Evolutionary conservation across 2,329 filamentous ascomycete species (phyloP).

Genomic region (Fusarium buxicola): DNA sequence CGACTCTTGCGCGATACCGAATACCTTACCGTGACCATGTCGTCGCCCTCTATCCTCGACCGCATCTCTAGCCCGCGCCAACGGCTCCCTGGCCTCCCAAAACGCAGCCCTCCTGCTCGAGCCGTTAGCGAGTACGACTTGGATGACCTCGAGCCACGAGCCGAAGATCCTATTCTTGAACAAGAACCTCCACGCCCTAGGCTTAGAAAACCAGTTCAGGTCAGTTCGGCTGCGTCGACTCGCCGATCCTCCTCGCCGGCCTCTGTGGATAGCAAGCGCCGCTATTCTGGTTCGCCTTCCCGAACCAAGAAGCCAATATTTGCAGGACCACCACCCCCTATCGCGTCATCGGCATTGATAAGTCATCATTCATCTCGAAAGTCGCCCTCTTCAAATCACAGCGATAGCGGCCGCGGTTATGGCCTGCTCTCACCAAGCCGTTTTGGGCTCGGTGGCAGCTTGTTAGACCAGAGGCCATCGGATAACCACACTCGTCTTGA

Average conservation of each 20-base stretch:
- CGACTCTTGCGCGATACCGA: background rate
- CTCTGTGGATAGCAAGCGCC: constrained; percentile 42
- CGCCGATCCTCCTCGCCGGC: constrained; percentile 32
- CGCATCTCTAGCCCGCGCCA: constrained; percentile 43
- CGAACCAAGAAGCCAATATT: constrained; percentile 56
- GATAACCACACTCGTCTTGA: constrained; percentile 52
- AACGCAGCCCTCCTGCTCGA: constrained; percentile 42
- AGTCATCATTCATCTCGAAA: constrained; percentile 21
- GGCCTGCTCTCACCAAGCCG: constrained; percentile 33
- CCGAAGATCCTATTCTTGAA: constrained; percentile 45
- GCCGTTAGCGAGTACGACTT: constrained; percentile 53
- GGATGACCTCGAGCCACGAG: constrained; percentile 54
- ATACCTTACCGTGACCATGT: constrained; percentile 33
- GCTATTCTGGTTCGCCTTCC: constrained; percentile 48
- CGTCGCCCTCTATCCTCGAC: constrained; percentile 46
- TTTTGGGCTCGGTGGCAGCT: constrained; percentile 22
- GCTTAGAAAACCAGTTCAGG: constrained; percentile 32
- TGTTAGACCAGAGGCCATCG: constrained; percentile 53
- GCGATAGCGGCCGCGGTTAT: constrained; percentile 23
- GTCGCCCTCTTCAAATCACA: constrained; percentile 22
- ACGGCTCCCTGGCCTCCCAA: constrained; percentile 43
- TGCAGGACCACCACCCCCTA: constrained; percentile 63
- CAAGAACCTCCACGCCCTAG: constrained; percentile 39
- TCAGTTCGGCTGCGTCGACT: constrained; percentile 5
- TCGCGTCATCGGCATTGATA: constrained; percentile 57